These are phyloP conservation scores for Coprinellus aureogranulatus DNA, from an alignment of 768 basidiomycete genomes.

Conservation along the genomic window DNA sequence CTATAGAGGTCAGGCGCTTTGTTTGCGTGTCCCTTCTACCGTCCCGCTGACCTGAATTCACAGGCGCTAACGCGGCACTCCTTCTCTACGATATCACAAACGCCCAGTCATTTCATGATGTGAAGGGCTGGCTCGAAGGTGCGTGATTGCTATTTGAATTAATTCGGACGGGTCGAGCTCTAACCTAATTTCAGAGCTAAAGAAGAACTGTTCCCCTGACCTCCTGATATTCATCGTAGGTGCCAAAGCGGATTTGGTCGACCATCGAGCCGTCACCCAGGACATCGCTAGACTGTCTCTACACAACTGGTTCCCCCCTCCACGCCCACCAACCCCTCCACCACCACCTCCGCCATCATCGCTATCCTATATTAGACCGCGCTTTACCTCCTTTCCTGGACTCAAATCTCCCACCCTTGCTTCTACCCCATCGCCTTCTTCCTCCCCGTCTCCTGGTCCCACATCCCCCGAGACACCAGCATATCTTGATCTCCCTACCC, in stretches of 20 bases:
- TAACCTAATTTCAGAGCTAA: conserved; percentile 58
- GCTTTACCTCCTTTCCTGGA: conserved; percentile 71
- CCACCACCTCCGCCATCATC: conserved; percentile 58
- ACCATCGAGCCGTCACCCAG: conserved; percentile 71
- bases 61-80: conserved; percentile 89
- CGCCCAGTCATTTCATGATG: conserved; percentile 81
- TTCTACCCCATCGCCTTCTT: conserved; percentile 24
- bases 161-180: conserved; percentile 9
- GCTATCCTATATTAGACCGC: conserved; percentile 73
- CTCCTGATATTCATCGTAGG: conserved; percentile 95
- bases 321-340: conserved; percentile 62
- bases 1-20: conserved; percentile 59
- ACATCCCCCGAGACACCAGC: conserved; percentile 58
- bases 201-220: conserved; percentile 85
- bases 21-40: conserved; percentile 16
- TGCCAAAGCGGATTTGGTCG: conserved; percentile 80
- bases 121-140: conserved; percentile 91
- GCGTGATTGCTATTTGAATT: conserved; percentile 20
- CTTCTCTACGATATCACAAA: conserved; percentile 96
- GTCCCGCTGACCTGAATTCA: conserved; percentile 11
- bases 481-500: conserved; percentile 60
- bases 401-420: conserved; percentile 57
- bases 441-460: conserved; percentile 39
- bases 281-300: conserved; percentile 82
- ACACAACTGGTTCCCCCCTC: conserved; percentile 86